These are phyloP conservation scores for Candida lessepsii DNA, from an alignment of 805 yeast species.

Conservation along the genomic window DNA sequence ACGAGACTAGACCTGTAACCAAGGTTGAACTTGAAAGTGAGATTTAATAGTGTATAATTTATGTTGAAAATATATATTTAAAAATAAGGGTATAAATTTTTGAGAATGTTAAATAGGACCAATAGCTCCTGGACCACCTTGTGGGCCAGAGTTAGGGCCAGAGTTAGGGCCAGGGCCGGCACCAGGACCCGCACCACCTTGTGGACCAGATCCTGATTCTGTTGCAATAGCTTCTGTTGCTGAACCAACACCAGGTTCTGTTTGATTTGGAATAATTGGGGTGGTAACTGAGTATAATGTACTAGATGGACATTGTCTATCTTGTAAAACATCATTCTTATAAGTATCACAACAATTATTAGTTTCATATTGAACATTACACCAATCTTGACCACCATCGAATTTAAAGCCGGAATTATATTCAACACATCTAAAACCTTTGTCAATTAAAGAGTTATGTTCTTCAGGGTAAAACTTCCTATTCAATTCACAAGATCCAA, in stretches of 20 bases:
- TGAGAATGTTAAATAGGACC: too few relatives aligned
- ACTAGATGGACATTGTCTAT: constrained; percentile 7
- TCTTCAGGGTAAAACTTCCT: constrained; percentile 14
- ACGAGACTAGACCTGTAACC: too few relatives aligned
- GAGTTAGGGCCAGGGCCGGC: background rate
- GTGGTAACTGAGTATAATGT: constrained; percentile 5
- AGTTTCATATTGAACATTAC: constrained; percentile 16
- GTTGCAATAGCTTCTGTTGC: background rate
- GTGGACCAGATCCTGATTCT: too few relatives aligned
- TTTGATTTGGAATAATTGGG: constrained; percentile 2
- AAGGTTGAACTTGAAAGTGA: too few relatives aligned
- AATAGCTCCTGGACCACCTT: too few relatives aligned
- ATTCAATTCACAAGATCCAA: constrained; percentile 18
- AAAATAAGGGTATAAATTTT: too few relatives aligned
- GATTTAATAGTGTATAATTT: too few relatives aligned
- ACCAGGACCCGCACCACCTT: background rate
- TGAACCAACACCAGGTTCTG: background rate
- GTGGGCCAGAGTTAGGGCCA: too few relatives aligned
- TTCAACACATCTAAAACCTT: constrained; percentile 18
- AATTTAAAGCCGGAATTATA: constrained; percentile 18
- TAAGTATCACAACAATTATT: constrained; percentile 13
- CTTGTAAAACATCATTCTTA: constrained; percentile 6
- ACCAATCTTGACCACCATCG: constrained; percentile 21
- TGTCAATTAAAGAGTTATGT: constrained; percentile 8
- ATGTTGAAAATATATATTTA: too few relatives aligned